Evolutionary conservation across 805 yeast genomes (phyloP).

Genomic region (Sugiyamaella mastotermitis): DNA sequence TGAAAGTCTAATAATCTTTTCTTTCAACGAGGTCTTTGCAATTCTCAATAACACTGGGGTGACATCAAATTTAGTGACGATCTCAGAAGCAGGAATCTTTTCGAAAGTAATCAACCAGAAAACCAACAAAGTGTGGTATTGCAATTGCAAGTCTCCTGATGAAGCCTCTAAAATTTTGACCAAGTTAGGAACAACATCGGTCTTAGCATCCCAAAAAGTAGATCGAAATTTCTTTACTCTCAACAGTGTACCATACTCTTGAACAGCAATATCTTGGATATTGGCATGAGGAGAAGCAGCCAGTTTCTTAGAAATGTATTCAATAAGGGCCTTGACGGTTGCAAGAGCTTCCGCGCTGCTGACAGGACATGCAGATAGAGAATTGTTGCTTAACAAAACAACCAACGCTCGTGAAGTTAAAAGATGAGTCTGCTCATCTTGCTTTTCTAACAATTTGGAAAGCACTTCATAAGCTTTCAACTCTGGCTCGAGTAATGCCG

Average conservation of each 20-base stretch:
- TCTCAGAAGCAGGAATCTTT: slow-evolving; percentile 40
- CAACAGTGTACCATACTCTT: slow-evolving; percentile 57
- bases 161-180: slow-evolving; percentile 41
- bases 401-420: slow-evolving; percentile 51
- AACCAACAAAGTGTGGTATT: slow-evolving; percentile 69
- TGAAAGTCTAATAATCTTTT: slow-evolving; percentile 83
- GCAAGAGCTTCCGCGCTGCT: not conserved
- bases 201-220: slow-evolving; percentile 42
- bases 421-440: slow-evolving; percentile 52
- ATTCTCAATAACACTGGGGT: slow-evolving; percentile 44
- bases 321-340: slow-evolving; percentile 34
- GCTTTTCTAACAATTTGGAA: slow-evolving; percentile 42
- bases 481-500: slow-evolving; percentile 39
- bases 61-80: slow-evolving; percentile 46
- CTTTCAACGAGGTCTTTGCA: slow-evolving; percentile 80
- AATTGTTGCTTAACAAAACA: slow-evolving; percentile 38
- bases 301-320: slow-evolving; percentile 26
- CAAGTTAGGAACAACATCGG: slow-evolving; percentile 43
- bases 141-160: slow-evolving; percentile 58
- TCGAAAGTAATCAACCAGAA: slow-evolving; percentile 85
- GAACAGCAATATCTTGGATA: slow-evolving; percentile 57
- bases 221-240: slow-evolving; percentile 46
- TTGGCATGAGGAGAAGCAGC: slow-evolving; percentile 39
- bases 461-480: slow-evolving; percentile 47
- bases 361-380: slow-evolving; percentile 11